Evolutionary conservation across 129 eudicot species (phyloP).

Genomic region (Sambucus nigra): DNA sequence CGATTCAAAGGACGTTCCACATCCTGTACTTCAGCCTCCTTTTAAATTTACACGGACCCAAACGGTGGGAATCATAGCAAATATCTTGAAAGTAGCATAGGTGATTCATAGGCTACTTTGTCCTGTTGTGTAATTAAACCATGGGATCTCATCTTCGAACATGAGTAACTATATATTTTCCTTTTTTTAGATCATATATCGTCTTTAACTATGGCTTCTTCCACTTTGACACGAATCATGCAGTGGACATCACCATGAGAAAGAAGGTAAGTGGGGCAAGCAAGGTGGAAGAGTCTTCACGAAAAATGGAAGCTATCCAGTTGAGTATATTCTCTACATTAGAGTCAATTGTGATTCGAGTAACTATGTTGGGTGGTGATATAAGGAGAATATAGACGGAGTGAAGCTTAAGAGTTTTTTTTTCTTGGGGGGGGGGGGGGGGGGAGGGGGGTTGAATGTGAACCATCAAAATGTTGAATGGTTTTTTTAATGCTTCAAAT

Average conservation of each 20-base stretch:
- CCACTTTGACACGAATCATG: slow-evolving; percentile 52
- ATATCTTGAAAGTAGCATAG: too few species aligned
- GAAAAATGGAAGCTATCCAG: slow-evolving; percentile 21
- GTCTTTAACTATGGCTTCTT: slow-evolving; percentile 77
- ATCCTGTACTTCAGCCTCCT: not conserved
- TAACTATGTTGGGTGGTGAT: too few species aligned
- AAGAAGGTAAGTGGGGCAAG: slow-evolving; percentile 21
- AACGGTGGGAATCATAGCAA: too few species aligned
- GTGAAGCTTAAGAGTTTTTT: too few species aligned
- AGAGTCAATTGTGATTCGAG: slow-evolving; percentile 23
- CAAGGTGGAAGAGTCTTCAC: slow-evolving; percentile 22
- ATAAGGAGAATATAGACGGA: too few species aligned
- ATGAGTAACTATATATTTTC: slow-evolving; percentile 81
- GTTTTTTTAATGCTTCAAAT: too few species aligned
- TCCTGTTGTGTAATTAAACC: too few species aligned
- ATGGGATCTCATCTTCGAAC: slow-evolving; percentile 62
- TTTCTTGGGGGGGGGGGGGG: too few species aligned
- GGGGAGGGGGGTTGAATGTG: too few species aligned
- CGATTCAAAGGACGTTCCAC: not conserved
- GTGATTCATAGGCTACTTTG: too few species aligned
- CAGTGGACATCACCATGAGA: slow-evolving; percentile 26
- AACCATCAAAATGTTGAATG: too few species aligned
- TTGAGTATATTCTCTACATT: slow-evolving; percentile 24
- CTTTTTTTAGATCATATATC: slow-evolving; percentile 85
- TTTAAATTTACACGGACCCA: too few species aligned